Evolutionary conservation across 345 rosid species (phyloP).

Genomic region (Linum usitatissimum): DNA sequence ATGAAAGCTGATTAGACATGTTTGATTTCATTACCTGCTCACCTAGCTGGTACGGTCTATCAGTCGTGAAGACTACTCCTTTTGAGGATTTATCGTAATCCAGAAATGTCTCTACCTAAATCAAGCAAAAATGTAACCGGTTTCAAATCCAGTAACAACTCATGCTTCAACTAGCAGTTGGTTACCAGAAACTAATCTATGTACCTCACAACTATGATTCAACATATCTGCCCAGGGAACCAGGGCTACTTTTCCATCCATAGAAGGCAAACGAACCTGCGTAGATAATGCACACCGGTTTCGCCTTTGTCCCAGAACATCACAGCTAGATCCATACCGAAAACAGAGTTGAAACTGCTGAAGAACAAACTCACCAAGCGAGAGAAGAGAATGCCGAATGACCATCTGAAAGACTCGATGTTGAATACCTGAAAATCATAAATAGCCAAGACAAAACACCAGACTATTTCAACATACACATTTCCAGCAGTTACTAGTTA

Average conservation of each 20-base stretch:
- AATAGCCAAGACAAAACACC: background rate
- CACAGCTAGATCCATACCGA: too few relatives aligned
- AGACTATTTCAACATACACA: background rate
- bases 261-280: constrained; percentile 85
- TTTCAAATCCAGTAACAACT: background rate
- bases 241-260: constrained; percentile 88
- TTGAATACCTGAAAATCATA: constrained; percentile 57
- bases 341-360: too few relatives aligned
- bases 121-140: constrained; percentile 14
- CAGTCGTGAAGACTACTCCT: constrained; percentile 77
- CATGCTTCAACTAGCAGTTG: background rate
- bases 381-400: constrained; percentile 91
- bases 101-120: constrained; percentile 79
- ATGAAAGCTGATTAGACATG: background rate
- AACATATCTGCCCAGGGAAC: constrained; percentile 99
- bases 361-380: constrained; percentile 61
- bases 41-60: constrained; percentile 81
- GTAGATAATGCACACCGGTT: constrained; percentile 5
- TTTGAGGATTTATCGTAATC: constrained; percentile 84
- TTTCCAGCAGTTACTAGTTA: too few relatives aligned
- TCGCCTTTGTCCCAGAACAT: background rate
- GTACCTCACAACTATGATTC: constrained; percentile 89
- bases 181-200: constrained; percentile 1
- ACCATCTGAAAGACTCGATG: constrained; percentile 85
- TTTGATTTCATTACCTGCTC: constrained; percentile 63